phyloP scores from a whole-genome alignment of 2,329 filamentous ascomycete genomes.

The Huntiella moniliformis region DNA sequence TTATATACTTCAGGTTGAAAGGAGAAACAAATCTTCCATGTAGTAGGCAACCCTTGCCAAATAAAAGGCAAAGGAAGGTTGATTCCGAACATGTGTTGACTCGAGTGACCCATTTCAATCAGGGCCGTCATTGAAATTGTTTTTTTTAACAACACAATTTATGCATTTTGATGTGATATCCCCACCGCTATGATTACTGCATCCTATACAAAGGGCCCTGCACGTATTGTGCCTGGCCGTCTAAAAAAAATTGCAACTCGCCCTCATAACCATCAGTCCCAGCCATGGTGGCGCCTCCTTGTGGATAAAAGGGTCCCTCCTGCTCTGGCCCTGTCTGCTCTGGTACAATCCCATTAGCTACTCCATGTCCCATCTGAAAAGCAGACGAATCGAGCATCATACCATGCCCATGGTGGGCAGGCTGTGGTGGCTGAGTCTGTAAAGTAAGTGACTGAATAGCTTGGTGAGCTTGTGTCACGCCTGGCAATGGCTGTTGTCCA shows the following conservation, averaged over 20 bases:
- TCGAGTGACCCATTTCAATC: too few species aligned
- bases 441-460: background rate
- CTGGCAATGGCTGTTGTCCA: background rate
- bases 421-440: background rate
- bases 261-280: conserved; percentile 27
- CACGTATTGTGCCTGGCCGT: conserved; percentile 17
- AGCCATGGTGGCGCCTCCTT: conserved; percentile 15
- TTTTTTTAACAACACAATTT: too few species aligned
- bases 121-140: too few species aligned
- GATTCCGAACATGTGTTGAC: too few species aligned
- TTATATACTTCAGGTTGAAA: too few species aligned
- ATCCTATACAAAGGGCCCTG: background rate
- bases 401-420: background rate
- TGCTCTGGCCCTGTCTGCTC: background rate
- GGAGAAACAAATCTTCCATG: too few species aligned
- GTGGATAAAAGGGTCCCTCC: background rate
- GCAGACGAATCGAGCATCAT: too few species aligned
- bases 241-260: conserved; percentile 26
- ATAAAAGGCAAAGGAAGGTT: too few species aligned
- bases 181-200: too few species aligned
- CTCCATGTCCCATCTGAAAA: background rate
- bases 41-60: too few species aligned
- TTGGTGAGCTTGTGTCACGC: background rate
- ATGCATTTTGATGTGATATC: too few species aligned
- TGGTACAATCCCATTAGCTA: background rate